phyloP scores from a whole-genome alignment of 164 flowering plant species.

The Aristolochia contorta region DNA sequence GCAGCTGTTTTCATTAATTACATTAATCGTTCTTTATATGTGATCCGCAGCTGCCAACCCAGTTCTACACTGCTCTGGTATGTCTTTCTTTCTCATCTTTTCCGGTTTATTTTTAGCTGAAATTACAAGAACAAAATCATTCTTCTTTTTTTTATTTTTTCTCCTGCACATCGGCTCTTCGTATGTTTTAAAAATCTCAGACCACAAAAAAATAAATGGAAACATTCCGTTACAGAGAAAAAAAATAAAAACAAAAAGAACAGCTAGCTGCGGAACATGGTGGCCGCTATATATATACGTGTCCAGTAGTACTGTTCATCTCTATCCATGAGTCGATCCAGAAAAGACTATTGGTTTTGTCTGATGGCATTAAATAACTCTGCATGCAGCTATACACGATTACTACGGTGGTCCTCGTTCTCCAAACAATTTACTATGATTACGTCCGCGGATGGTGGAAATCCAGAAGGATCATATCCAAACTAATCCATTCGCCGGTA shows the following conservation, averaged over 20 bases:
- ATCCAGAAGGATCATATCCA: conserved; percentile 11
- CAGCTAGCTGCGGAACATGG: too few relatives aligned
- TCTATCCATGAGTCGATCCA: too few relatives aligned
- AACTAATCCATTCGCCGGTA: not conserved
- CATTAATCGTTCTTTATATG: too few relatives aligned
- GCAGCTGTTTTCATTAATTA: too few relatives aligned
- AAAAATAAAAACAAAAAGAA: too few relatives aligned
- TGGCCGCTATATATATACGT: too few relatives aligned
- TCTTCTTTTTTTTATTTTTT: not conserved
- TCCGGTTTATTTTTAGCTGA: not conserved
- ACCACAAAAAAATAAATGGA: too few relatives aligned
- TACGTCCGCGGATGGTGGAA: conserved; percentile 37
- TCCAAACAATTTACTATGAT: conserved; percentile 73
- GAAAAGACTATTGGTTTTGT: not conserved
- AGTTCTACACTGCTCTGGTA: conserved; percentile 91
- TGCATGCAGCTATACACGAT: conserved; percentile 58
- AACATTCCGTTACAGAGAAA: too few relatives aligned
- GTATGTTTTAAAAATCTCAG: too few relatives aligned
- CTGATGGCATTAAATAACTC: not conserved
- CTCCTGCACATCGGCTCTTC: too few relatives aligned
- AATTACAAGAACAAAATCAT: not conserved
- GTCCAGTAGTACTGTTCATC: too few relatives aligned
- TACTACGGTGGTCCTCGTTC: conserved; percentile 53
- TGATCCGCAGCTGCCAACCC: conserved; percentile 86
- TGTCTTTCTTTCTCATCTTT: not conserved